A percentile compares a stretch with the other conserved stretches of the same genome.
Conservation (phyloP, 192 early-diverging fungal species). For the Backusella sp. region DNA sequence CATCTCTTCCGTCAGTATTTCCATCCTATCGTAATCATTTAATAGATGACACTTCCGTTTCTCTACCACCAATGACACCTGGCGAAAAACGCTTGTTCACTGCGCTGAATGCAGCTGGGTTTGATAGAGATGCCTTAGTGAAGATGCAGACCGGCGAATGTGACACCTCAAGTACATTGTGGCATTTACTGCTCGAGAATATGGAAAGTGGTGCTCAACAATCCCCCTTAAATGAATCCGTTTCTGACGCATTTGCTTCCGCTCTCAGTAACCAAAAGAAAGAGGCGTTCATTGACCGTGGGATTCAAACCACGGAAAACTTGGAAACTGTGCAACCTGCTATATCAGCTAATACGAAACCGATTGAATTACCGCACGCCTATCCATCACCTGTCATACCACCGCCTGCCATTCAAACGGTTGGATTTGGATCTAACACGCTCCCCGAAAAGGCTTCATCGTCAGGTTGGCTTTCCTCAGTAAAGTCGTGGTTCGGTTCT, state of each 20-base stretch:
- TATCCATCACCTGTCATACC: constrained; percentile 18
- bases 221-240: not conserved
- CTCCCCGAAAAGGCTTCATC: constrained; percentile 7
- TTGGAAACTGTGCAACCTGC: constrained; percentile 7
- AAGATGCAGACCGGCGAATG: constrained; percentile 57
- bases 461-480: constrained; percentile 28
- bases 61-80: constrained; percentile 34
- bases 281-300: not conserved
- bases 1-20: constrained; percentile 34
- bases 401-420: constrained; percentile 9
- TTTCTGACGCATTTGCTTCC: constrained; percentile 1
- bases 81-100: constrained; percentile 49
- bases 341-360: not conserved
- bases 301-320: constrained; percentile 3
- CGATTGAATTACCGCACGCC: constrained; percentile 12
- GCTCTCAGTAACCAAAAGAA: not conserved
- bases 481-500: constrained; percentile 33
- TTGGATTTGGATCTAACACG: constrained; percentile 10
- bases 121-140: constrained; percentile 56
- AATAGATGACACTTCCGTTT: constrained; percentile 21
- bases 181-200: constrained; percentile 63
- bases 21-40: constrained; percentile 28
- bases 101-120: constrained; percentile 50
- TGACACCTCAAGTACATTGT: constrained; percentile 62
- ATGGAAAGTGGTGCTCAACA: constrained; percentile 10